Percentiles rank a stretch among this genome's conserved stretches.
phyloP scores from a whole-genome alignment of 2,329 filamentous ascomycete species.

The Arthrobotrys entomopaga region DNA sequence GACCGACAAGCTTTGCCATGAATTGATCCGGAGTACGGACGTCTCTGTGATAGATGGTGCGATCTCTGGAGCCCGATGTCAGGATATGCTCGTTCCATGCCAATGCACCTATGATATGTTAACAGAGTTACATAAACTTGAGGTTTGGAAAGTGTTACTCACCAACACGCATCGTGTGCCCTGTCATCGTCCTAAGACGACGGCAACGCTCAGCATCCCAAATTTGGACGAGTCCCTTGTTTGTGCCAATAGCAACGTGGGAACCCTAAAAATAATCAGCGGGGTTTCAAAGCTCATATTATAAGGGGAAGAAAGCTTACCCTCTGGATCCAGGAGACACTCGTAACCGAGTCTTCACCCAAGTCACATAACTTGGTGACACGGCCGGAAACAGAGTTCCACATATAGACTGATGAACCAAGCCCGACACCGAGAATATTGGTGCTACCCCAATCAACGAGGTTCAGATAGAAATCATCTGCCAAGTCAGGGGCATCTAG shows the following conservation, averaged over 20 bases:
- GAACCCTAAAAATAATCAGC: conserved; percentile 70
- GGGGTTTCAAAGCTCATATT: conserved; percentile 13
- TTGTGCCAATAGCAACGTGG: conserved; percentile 92
- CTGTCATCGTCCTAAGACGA: conserved; percentile 92
- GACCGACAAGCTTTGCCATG: conserved; percentile 84
- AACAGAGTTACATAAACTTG: conserved; percentile 9
- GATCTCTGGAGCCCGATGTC: conserved; percentile 92
- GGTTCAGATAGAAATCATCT: conserved; percentile 96
- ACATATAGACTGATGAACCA: conserved; percentile 95
- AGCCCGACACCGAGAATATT: conserved; percentile 94
- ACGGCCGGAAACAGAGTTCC: conserved; percentile 90
- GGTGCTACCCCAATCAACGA: conserved; percentile 96
- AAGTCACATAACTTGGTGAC: conserved; percentile 95
- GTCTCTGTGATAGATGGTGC: conserved; percentile 93
- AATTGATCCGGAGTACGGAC: conserved; percentile 92
- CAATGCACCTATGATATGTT: conserved; percentile 67
- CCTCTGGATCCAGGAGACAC: conserved; percentile 97
- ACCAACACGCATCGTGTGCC: conserved; percentile 91
- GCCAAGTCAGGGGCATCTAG: conserved; percentile 94
- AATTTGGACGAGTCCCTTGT: conserved; percentile 93
- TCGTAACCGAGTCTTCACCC: conserved; percentile 92
- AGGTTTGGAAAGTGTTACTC: conserved; percentile 27
- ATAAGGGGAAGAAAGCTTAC: conserved; percentile 62
- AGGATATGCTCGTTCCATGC: conserved; percentile 99
- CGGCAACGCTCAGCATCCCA: conserved; percentile 93